Conservation (phyloP, 1,139 yeast genomes). For the Taphrina sp. region DNA sequence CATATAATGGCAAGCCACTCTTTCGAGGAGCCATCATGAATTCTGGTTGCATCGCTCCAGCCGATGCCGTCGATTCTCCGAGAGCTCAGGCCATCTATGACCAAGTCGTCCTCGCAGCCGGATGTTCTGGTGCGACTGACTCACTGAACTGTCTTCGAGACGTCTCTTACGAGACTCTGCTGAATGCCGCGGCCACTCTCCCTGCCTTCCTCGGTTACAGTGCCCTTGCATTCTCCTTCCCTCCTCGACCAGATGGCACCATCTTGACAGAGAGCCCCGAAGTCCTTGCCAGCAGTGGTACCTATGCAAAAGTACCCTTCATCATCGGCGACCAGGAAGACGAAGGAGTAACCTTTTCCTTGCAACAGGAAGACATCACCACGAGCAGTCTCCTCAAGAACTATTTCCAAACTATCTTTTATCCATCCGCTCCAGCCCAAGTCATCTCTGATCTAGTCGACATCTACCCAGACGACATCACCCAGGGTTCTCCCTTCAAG, state of each 20-base stretch:
- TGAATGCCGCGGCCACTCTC: background rate
- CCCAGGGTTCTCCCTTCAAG: slow-evolving; percentile 3
- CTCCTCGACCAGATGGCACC: background rate
- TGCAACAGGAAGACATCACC: background rate
- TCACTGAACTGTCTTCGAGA: background rate
- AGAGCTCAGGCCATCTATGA: background rate
- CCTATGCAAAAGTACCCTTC: background rate
- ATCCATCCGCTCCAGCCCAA: background rate
- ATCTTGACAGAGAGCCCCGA: background rate
- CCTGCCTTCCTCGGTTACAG: slow-evolving; percentile 4
- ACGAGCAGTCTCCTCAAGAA: background rate
- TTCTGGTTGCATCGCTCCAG: slow-evolving; percentile 4
- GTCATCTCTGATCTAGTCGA: background rate
- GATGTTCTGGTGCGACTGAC: background rate
- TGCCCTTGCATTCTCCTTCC: background rate
- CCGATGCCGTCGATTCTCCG: background rate
- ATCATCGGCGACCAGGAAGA: slow-evolving; percentile 4
- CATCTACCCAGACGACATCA: background rate
- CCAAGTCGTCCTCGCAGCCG: background rate
- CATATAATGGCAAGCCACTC: slow-evolving; percentile 8
- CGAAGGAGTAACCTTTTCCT: background rate
- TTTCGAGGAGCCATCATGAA: slow-evolving; percentile 12
- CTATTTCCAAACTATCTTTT: background rate
- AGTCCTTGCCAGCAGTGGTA: background rate
- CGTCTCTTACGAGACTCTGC: slow-evolving; percentile 2